phyloP scores from a whole-genome alignment of 805 yeast genomes.

The Saccharomycopsis babjevae region DNA sequence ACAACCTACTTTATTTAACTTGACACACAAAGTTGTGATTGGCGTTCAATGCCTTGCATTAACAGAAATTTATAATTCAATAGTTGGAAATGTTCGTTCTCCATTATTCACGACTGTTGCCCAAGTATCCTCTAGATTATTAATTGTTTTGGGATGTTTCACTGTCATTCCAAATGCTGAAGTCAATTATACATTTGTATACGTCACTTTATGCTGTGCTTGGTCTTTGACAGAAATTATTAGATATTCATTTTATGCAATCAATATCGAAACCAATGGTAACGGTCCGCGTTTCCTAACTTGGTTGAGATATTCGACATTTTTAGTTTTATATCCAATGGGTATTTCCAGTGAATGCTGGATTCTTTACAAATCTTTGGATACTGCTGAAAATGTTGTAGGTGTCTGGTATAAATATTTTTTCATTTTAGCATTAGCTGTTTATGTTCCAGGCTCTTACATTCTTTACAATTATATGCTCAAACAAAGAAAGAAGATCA shows the following conservation, averaged over 20 bases:
- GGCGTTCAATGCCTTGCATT: constrained; percentile 70
- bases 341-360: constrained; percentile 83
- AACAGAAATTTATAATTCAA: constrained; percentile 71
- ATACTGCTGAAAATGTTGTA: constrained; percentile 47
- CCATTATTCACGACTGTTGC: constrained; percentile 76
- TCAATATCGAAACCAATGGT: constrained; percentile 41
- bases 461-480: constrained; percentile 81
- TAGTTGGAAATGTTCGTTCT: constrained; percentile 72
- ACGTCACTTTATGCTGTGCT: constrained; percentile 59
- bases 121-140: constrained; percentile 78
- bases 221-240: constrained; percentile 95
- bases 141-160: constrained; percentile 77
- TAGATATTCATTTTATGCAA: constrained; percentile 80
- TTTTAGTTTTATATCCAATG: constrained; percentile 74
- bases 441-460: constrained; percentile 83
- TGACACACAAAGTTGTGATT: constrained; percentile 49
- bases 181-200: constrained; percentile 49
- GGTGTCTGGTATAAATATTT: constrained; percentile 45
- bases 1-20: constrained; percentile 54
- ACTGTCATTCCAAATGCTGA: constrained; percentile 63
- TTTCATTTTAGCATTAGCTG: constrained; percentile 45
- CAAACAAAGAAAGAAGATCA: constrained; percentile 71
- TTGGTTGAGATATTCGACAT: constrained; percentile 73
- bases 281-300: constrained; percentile 49
- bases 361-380: constrained; percentile 60